These are phyloP conservation scores for Mortierella sp. DNA, from an alignment of 371 early-diverging fungal species.

Conservation along the genomic window DNA sequence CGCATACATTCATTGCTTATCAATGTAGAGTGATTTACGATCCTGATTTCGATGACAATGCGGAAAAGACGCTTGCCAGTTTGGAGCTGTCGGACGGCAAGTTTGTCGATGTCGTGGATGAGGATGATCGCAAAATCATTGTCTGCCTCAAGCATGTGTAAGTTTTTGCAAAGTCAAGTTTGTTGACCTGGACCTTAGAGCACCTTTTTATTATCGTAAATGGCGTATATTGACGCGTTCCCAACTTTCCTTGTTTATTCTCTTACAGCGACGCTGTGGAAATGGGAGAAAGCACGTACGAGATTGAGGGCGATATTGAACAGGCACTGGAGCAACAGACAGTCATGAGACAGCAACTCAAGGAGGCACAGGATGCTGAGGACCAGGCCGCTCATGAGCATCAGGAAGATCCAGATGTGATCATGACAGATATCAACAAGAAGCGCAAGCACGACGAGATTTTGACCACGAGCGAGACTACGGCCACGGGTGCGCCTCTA, in stretches of 20 bases:
- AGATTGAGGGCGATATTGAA: constrained; percentile 39
- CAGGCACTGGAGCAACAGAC: constrained; percentile 37
- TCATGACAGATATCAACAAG: constrained; percentile 31
- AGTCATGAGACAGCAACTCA: constrained; percentile 17
- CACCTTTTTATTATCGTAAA: too few species aligned
- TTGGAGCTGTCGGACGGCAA: constrained; percentile 73
- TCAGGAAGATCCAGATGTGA: constrained; percentile 21
- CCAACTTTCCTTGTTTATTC: background rate
- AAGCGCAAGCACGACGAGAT: constrained; percentile 35
- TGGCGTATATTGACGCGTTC: too few species aligned
- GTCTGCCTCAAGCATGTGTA: constrained; percentile 47
- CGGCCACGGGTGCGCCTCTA: constrained; percentile 14
- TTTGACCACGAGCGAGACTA: background rate
- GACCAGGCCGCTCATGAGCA: constrained; percentile 23
- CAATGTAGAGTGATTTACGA: constrained; percentile 87
- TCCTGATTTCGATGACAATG: constrained; percentile 91
- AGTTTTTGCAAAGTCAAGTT: background rate
- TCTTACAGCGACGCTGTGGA: constrained; percentile 5
- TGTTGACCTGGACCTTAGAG: too few species aligned
- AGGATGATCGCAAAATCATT: constrained; percentile 57
- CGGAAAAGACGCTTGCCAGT: constrained; percentile 65
- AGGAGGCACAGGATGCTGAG: constrained; percentile 16
- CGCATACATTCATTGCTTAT: background rate
- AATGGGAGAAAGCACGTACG: constrained; percentile 23
- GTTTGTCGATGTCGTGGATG: constrained; percentile 69